Conservation (phyloP, 371 early-diverging fungal species). For the Sporodiniella umbellata region DNA sequence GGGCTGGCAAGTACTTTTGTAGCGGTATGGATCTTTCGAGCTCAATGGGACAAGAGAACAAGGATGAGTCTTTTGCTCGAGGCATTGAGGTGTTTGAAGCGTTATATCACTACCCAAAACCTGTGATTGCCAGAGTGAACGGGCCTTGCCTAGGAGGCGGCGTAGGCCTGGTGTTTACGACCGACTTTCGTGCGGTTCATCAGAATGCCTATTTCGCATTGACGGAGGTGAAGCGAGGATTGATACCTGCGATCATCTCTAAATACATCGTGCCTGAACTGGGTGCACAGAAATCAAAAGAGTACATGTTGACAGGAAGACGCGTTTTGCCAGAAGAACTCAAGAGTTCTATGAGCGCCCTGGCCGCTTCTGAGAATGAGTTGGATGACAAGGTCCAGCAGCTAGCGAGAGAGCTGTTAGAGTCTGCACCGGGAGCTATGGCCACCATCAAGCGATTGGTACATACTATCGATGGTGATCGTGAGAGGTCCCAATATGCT, state of each 20-base stretch:
- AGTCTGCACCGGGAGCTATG: conserved; percentile 60
- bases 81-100: conserved; percentile 37
- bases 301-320: conserved; percentile 10
- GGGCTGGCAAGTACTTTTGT: conserved; percentile 72
- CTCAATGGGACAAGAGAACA: conserved; percentile 20
- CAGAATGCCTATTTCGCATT: conserved; percentile 54
- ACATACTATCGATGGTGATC: conserved; percentile 37
- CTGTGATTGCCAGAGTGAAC: conserved; percentile 51
- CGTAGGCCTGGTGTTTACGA: conserved; percentile 63
- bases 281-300: conserved; percentile 39
- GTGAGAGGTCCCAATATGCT: conserved; percentile 19
- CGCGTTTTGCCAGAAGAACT: background rate
- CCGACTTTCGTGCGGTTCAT: conserved; percentile 58
- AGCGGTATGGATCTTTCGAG: conserved; percentile 67
- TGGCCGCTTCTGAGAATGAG: conserved; percentile 28
- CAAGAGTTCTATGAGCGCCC: conserved; percentile 25
- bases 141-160: conserved; percentile 73
- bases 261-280: conserved; percentile 67
- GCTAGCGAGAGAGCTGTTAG: conserved; percentile 44
- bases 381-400: conserved; percentile 41
- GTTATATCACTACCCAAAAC: conserved; percentile 54
- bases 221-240: conserved; percentile 66
- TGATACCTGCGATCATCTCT: conserved; percentile 72
- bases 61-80: conserved; percentile 29
- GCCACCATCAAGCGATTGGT: conserved; percentile 51